Conservation (phyloP, 75 land plant genomes). For the Gnetum montanum region DNA sequence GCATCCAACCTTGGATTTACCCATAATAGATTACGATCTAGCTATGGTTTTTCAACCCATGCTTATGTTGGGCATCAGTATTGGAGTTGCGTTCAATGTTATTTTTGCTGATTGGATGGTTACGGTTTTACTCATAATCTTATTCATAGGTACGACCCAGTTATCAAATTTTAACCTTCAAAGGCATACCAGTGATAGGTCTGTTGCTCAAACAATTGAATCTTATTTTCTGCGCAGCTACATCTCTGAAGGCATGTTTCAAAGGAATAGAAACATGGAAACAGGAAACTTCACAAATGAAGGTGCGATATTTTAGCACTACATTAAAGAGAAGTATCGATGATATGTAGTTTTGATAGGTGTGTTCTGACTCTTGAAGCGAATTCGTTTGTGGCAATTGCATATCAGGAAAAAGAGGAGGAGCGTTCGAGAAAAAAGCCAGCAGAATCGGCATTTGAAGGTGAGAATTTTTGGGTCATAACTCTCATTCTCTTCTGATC, state of each 20-base stretch:
- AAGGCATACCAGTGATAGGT: not conserved
- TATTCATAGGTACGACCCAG: constrained; percentile 40
- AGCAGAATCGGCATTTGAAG: not conserved
- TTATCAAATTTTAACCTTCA: not conserved
- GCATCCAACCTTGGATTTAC: constrained; percentile 53
- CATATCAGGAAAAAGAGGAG: constrained; percentile 3
- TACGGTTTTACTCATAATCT: constrained; percentile 46
- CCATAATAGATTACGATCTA: constrained; percentile 65
- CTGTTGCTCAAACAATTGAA: not conserved
- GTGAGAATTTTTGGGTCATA: not conserved
- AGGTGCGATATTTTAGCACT: too few relatives aligned
- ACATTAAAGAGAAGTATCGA: too few relatives aligned
- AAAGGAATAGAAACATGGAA: constrained; percentile 60
- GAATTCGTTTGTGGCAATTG: too few relatives aligned
- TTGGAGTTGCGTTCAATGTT: constrained; percentile 70
- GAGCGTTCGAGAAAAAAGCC: not conserved
- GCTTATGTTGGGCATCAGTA: constrained; percentile 78
- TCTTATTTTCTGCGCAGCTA: too few relatives aligned
- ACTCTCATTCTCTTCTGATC: not conserved
- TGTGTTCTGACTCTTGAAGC: too few relatives aligned
- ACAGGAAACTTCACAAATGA: constrained; percentile 40
- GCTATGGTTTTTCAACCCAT: constrained; percentile 68
- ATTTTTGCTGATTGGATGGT: constrained; percentile 75
- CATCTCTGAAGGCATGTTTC: constrained; percentile 43
- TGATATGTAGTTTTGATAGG: too few relatives aligned